phyloP scores from a whole-genome alignment of 2,329 filamentous ascomycete species.

The Pyrenochaeta sp. region DNA sequence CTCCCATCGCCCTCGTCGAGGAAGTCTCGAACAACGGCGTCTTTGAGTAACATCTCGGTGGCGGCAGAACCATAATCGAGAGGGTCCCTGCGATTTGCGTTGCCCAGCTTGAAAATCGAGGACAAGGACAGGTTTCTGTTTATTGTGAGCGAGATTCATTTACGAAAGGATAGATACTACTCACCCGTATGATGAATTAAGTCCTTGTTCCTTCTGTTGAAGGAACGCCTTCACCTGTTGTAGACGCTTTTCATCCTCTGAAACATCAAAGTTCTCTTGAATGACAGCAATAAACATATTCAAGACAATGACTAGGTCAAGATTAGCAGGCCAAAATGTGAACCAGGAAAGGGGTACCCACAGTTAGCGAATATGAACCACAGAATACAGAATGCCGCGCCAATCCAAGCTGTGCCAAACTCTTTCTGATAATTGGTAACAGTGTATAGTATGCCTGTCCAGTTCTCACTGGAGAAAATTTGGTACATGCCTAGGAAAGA shows the following conservation, averaged over 20 bases:
- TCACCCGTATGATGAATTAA: conserved; percentile 63
- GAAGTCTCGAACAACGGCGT: conserved; percentile 93
- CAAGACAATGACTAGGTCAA: conserved; percentile 74
- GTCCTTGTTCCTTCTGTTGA: conserved; percentile 84
- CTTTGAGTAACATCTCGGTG: conserved; percentile 95
- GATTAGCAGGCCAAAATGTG: conserved; percentile 13
- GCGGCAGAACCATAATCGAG: conserved; percentile 90
- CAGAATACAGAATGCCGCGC: conserved; percentile 85
- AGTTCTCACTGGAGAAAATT: conserved; percentile 93
- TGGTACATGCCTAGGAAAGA: conserved; percentile 98
- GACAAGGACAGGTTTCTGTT: conserved; percentile 73
- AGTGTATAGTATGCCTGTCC: conserved; percentile 87
- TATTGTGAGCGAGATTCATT: conserved; percentile 13
- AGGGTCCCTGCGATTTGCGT: conserved; percentile 76
- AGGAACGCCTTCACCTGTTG: conserved; percentile 96
- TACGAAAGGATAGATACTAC: background rate
- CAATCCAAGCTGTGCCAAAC: conserved; percentile 86
- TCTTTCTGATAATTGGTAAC: conserved; percentile 73
- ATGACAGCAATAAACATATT: conserved; percentile 99
- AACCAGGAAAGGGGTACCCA: conserved; percentile 21
- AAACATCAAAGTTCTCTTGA: conserved; percentile 98
- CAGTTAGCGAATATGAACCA: conserved; percentile 95
- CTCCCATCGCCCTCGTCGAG: conserved; percentile 72
- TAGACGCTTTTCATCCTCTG: conserved; percentile 95
- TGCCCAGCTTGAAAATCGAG: conserved; percentile 67